Base-by-base conservation (phyloP, 1,284 basidiomycete species). In the Heliocybe sulcata region DNA sequence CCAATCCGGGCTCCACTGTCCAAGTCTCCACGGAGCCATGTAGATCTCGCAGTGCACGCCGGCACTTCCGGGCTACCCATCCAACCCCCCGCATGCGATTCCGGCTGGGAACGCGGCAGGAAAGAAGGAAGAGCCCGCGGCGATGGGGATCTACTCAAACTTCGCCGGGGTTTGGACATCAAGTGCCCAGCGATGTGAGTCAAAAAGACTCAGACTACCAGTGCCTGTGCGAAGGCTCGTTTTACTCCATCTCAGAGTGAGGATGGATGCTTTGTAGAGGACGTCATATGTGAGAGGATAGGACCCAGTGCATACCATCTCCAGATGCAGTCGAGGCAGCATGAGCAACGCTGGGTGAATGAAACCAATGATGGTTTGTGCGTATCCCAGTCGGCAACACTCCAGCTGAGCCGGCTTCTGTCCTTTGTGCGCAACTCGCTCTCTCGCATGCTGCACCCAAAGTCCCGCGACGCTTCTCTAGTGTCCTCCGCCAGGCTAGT, bases 401-500 rank as follows among this genome's bases (percentile, higher is more conserved):
- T 31, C 29, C 29, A 31, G 29, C 4, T 31, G 29, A 31, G 6
- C 29, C 29, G 29, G 29, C 29, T 29, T 29, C 23, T 11, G 10
- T 22, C 9, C 12, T 49, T 19, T 49, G 47, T 49, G 27, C 47
- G 47, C 14, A n/a, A n/a, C 20, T 49, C 47, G 47, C 47, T 49
- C 47, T 16, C 47, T 22, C 27, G 14, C 12, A 14, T n/a, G 23
- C 47, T 29, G n/a, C 47, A 49, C 20, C 47, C 25, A 25, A 49
- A 25, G 47, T 49, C 22, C 47, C 47, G 47, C 47, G 47, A 49
- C 47, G 47, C 47, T 25, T 49, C 47, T 49, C 47, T 49, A 49
- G 47, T 49, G 22, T 22, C 47, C 3, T 49, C 6, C 3, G 22
- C 47, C 47, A 25, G 4, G n/a, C 42, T 6, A n/a, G 22, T 9